A percentile compares a stretch with the other conserved stretches of the same genome.
Evolutionary conservation across 2,329 filamentous ascomycete species (phyloP).

Genomic region (Trichoderma sp.): DNA sequence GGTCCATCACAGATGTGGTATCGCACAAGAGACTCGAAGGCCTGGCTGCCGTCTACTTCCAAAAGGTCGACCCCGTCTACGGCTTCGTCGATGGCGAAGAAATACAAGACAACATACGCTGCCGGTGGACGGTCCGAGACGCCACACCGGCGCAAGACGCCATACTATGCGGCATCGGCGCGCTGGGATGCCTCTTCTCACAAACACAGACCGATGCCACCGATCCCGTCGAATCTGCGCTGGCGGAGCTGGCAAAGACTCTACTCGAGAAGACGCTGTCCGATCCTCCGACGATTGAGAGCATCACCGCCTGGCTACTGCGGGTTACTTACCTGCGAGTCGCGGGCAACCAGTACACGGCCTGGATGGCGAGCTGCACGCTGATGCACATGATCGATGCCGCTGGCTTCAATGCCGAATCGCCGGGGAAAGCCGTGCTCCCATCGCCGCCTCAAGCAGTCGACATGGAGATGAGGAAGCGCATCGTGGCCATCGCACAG

Average conservation of each 20-base stretch:
- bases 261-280: not conserved
- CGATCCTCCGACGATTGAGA: not conserved
- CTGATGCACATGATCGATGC: constrained; percentile 17
- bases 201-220: not conserved
- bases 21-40: not conserved
- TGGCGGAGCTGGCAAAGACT: not conserved
- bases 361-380: constrained; percentile 18
- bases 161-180: not conserved
- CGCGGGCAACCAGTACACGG: not conserved
- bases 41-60: not conserved
- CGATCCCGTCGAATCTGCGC: not conserved
- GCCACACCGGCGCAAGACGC: constrained; percentile 1
- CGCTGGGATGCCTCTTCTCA: constrained; percentile 8
- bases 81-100: constrained; percentile 2
- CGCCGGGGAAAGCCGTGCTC: not conserved
- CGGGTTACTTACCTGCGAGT: not conserved
- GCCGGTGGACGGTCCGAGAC: not conserved
- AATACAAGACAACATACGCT: not conserved
- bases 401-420: not conserved
- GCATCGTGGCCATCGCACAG: constrained; percentile 1
- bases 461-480: not conserved
- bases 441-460: not conserved
- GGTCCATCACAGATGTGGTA: not conserved
- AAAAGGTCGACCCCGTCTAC: not conserved
- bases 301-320: constrained; percentile 3